A percentile compares a stretch with the other conserved stretches of the same genome.
phyloP scores from a whole-genome alignment of 495 filamentous ascomycete species.

The Hypomontagnella submonticulosa region DNA sequence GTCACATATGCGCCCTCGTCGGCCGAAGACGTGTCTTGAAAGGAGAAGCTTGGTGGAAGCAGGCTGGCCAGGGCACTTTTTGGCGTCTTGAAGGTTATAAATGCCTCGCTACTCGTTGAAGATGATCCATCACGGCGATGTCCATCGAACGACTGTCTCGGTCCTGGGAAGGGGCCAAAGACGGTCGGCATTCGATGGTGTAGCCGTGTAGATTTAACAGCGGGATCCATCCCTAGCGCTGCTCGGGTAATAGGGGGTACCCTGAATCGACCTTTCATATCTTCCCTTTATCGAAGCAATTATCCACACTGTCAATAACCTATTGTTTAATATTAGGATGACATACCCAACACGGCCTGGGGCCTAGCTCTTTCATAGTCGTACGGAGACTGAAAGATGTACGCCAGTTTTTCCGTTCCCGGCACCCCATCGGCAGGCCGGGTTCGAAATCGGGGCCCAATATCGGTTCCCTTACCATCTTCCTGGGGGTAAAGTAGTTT shows the following conservation, averaged over 20 bases:
- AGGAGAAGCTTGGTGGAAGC: constrained; percentile 16
- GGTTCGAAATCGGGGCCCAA: not conserved
- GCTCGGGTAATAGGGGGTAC: no score
- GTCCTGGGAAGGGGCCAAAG: constrained; percentile 23
- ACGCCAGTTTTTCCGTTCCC: not conserved
- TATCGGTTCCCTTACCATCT: no score
- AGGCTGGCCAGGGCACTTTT: constrained; percentile 9
- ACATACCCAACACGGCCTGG: no score
- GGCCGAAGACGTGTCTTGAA: not conserved
- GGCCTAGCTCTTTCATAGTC: no score
- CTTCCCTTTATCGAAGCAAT: no score
- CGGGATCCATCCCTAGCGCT: not conserved
- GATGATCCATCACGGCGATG: constrained; percentile 4
- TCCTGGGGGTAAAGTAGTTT: no score
- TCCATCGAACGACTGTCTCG: constrained; percentile 22
- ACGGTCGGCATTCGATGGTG: constrained; percentile 24
- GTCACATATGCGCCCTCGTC: constrained; percentile 15
- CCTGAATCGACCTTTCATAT: no score
- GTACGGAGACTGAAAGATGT: no score
- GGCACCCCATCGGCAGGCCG: constrained; percentile 9
- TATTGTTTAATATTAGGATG: no score
- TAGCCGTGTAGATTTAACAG: not conserved
- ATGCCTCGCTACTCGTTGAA: constrained; percentile 15
- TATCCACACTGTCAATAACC: no score
- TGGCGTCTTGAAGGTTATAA: constrained; percentile 19